Conservation (phyloP, 1,139 yeast genomes). For the Lodderomyces margitis region DNA sequence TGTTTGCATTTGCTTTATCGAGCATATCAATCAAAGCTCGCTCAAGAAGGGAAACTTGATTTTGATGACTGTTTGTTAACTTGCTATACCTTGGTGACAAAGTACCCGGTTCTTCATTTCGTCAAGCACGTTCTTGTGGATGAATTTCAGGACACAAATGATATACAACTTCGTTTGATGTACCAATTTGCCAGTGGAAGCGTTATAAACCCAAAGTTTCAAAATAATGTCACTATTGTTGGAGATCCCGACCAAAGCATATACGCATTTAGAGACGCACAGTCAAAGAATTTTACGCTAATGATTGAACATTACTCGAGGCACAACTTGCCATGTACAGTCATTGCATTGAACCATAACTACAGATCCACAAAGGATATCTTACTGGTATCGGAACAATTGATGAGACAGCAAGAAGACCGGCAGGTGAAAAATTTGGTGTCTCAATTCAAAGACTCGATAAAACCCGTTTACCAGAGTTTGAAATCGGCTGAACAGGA, state of each 20-base stretch:
- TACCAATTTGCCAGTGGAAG: constrained; percentile 52
- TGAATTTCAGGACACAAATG: constrained; percentile 92
- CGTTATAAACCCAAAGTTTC: constrained; percentile 19
- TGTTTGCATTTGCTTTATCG: constrained; percentile 39
- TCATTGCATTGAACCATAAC: constrained; percentile 59
- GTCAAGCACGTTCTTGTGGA: constrained; percentile 80
- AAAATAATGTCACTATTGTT: constrained; percentile 70
- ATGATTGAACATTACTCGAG: constrained; percentile 51
- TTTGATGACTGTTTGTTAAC: constrained; percentile 78
- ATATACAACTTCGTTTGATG: constrained; percentile 69
- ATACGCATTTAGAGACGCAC: constrained; percentile 84
- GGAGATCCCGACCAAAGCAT: constrained; percentile 98
- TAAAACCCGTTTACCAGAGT: constrained; percentile 48
- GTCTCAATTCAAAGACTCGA: constrained; percentile 42
- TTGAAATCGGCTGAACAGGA: constrained; percentile 48
- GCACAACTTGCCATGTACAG: constrained; percentile 18
- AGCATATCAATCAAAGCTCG: constrained; percentile 51
- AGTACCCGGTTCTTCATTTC: constrained; percentile 43
- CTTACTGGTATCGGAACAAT: constrained; percentile 57
- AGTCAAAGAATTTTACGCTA: constrained; percentile 58
- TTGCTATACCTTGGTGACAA: constrained; percentile 49
- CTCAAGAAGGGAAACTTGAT: constrained; percentile 51
- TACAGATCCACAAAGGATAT: constrained; percentile 78
- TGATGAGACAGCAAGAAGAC: constrained; percentile 61
- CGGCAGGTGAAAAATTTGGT: constrained; percentile 43